phyloP scores from a whole-genome alignment of 768 basidiomycete species.

The Hydnomerulius pinastri region DNA sequence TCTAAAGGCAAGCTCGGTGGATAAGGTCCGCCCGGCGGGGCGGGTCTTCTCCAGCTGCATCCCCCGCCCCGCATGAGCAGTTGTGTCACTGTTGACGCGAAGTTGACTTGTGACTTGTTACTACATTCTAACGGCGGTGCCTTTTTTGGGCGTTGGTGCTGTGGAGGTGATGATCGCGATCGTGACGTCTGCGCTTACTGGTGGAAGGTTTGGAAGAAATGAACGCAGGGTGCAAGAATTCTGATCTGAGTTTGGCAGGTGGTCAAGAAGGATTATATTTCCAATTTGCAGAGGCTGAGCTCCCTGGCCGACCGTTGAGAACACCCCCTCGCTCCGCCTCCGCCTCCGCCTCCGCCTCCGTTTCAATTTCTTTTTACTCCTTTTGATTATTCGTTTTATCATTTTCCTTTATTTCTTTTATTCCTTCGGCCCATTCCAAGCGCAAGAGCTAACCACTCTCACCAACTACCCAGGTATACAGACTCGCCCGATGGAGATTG shows the following conservation, averaged over 20 bases:
- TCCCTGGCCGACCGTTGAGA: not conserved
- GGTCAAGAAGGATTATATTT: not conserved
- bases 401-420: constrained; percentile 1
- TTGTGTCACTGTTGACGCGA: not conserved
- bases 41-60: not conserved
- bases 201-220: too few relatives aligned
- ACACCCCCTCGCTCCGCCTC: constrained; percentile 17
- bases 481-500: constrained; percentile 87
- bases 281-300: not conserved
- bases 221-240: not conserved
- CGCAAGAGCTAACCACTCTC: not conserved
- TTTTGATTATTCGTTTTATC: not conserved
- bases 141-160: too few relatives aligned
- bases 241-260: not conserved
- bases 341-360: not conserved
- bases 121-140: too few relatives aligned
- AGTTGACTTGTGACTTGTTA: too few relatives aligned
- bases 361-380: not conserved
- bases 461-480: constrained; percentile 71
- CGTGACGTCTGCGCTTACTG: too few relatives aligned
- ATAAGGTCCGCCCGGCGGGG: constrained; percentile 19
- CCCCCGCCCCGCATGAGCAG: not conserved
- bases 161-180: too few relatives aligned
- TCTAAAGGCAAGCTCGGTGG: too few relatives aligned
- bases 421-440: not conserved